Evolutionary conservation across 352 stramenopile genomes (phyloP).

Genomic region (Pythium guiyangense): DNA sequence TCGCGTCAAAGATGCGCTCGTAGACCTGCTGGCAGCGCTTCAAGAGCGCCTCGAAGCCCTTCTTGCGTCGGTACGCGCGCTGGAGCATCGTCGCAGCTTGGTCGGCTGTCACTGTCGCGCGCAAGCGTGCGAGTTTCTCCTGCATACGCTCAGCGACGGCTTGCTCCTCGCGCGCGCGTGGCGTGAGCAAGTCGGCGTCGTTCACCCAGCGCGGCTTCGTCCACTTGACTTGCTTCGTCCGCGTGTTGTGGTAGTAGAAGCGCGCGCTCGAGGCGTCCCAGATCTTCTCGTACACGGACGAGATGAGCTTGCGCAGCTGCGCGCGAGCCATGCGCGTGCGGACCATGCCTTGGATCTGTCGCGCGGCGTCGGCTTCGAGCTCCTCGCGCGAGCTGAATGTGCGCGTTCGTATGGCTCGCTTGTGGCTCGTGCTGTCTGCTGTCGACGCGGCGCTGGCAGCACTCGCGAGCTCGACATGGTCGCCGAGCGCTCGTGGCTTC

Average conservation of each 20-base stretch:
- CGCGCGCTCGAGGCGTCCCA: too few species aligned
- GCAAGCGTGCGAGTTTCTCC: not conserved
- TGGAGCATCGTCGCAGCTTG: conserved; percentile 53
- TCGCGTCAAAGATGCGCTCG: too few species aligned
- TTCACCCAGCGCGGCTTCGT: conserved; percentile 57
- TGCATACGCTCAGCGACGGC: conserved; percentile 8
- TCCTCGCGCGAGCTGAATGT: conserved; percentile 21
- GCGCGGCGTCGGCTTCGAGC: conserved; percentile 23
- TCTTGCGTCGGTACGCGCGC: conserved; percentile 38
- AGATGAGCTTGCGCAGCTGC: too few species aligned
- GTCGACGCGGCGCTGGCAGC: too few species aligned
- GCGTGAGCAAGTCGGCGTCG: conserved; percentile 58
- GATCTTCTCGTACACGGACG: too few species aligned
- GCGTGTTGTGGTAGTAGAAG: too few species aligned
- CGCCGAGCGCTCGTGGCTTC: conserved; percentile 44
- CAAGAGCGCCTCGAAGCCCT: too few species aligned
- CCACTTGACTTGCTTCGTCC: conserved; percentile 77
- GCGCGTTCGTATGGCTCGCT: conserved; percentile 1
- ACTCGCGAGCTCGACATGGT: conserved; percentile 12
- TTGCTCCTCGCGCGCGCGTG: conserved; percentile 26
- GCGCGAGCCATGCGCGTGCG: conserved; percentile 42
- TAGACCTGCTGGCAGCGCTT: too few species aligned
- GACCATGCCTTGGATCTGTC: conserved; percentile 50
- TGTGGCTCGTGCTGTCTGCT: not conserved
- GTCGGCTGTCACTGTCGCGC: conserved; percentile 20